phyloP scores from a whole-genome alignment of 768 basidiomycete genomes.

The Mrakia blollopis region DNA sequence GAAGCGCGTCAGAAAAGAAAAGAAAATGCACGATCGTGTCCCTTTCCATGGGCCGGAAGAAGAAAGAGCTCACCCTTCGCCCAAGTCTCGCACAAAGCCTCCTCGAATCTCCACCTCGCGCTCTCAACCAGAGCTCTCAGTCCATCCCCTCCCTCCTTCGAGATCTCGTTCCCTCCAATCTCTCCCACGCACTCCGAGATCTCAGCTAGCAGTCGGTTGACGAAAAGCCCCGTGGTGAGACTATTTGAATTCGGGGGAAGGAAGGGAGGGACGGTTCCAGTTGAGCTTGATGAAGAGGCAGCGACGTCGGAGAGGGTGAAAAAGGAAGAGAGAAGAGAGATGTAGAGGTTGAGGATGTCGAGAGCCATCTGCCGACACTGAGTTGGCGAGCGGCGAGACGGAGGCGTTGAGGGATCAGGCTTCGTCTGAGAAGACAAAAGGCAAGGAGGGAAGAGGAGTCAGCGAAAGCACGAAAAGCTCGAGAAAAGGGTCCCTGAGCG shows the following conservation, averaged over 20 bases:
- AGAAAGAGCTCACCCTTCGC: conserved; percentile 59
- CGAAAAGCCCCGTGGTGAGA: conserved; percentile 72
- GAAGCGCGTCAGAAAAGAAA: not conserved
- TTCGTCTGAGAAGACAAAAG: not conserved
- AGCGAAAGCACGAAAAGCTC: not conserved
- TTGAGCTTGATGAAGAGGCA: conserved; percentile 34
- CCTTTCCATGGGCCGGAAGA: no score
- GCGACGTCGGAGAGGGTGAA: conserved; percentile 76
- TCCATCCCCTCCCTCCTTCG: conserved; percentile 56
- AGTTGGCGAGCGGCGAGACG: conserved; percentile 67
- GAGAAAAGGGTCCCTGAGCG: not conserved
- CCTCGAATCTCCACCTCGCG: conserved; percentile 80
- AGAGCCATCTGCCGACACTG: conserved; percentile 83
- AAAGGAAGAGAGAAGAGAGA: conserved; percentile 75
- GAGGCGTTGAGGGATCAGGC: not conserved
- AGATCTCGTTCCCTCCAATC: conserved; percentile 70
- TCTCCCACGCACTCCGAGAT: conserved; percentile 82
- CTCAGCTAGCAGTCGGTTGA: conserved; percentile 73
- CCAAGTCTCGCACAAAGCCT: conserved; percentile 74
- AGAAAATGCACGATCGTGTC: no score
- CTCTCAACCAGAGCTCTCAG: conserved; percentile 73
- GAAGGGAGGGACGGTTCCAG: conserved; percentile 54
- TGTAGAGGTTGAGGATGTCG: conserved; percentile 79
- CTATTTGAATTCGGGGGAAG: conserved; percentile 61
- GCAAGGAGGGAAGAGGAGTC: not conserved